Conservation (phyloP, 805 yeast genomes). For the Grigorovia jiainica region DNA sequence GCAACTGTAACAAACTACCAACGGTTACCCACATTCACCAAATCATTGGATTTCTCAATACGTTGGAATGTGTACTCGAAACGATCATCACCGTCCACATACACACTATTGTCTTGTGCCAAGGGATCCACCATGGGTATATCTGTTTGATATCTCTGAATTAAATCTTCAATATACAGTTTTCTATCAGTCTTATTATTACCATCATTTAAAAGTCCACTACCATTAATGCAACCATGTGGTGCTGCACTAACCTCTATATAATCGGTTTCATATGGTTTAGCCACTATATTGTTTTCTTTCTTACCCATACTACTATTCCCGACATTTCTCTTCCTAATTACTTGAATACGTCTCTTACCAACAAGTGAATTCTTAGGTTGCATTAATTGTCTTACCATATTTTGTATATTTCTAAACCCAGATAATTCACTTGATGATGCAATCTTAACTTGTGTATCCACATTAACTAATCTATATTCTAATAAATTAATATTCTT, state of each 20-base stretch:
- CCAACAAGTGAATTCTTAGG: constrained; percentile 3
- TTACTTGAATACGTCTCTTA: constrained; percentile 20
- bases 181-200: constrained; percentile 9
- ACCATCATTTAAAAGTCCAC: constrained; percentile 69
- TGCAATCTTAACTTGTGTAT: constrained; percentile 33
- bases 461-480: constrained; percentile 40
- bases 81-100: background rate
- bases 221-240: constrained; percentile 94
- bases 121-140: constrained; percentile 10
- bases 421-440: constrained; percentile 73
- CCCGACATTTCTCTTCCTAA: constrained; percentile 26
- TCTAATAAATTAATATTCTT: constrained; percentile 73
- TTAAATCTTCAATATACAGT: constrained; percentile 11
- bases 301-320: background rate
- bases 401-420: constrained; percentile 86
- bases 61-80: constrained; percentile 4
- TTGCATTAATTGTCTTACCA: constrained; percentile 64
- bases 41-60: constrained; percentile 1
- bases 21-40: constrained; percentile 5
- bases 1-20: constrained; percentile 2
- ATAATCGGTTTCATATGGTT: constrained; percentile 62
- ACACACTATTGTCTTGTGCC: constrained; percentile 2
- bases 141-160: constrained; percentile 8
- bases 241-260: constrained; percentile 99
- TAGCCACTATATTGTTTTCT: constrained; percentile 25